Conservation (phyloP, 202 grass and related monocot species). For the Zizania palustris region DNA sequence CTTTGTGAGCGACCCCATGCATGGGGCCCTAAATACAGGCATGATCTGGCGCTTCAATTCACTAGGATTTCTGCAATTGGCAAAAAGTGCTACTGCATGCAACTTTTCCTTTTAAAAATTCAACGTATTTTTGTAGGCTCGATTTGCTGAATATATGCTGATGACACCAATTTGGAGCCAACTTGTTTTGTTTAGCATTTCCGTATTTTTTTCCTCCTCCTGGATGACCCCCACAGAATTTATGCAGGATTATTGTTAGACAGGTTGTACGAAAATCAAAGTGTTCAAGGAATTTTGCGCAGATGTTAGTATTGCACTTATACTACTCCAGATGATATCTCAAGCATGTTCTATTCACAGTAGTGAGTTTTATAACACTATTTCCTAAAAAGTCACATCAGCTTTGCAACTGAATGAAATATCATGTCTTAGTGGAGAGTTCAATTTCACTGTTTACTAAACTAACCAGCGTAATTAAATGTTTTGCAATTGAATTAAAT, state of each 20-base stretch:
- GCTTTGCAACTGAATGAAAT: too few relatives aligned
- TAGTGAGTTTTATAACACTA: too few relatives aligned
- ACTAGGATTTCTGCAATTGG: constrained; percentile 1
- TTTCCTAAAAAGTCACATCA: too few relatives aligned
- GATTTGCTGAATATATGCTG: constrained; percentile 45
- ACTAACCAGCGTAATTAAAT: too few relatives aligned
- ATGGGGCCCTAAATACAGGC: background rate
- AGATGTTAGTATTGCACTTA: constrained; percentile 34
- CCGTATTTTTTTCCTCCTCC: too few relatives aligned
- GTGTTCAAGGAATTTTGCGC: constrained; percentile 20
- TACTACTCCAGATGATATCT: background rate
- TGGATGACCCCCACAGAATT: background rate
- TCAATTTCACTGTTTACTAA: too few relatives aligned
- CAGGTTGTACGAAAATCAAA: constrained; percentile 37
- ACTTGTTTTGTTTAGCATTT: too few relatives aligned
- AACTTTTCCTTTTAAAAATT: background rate
- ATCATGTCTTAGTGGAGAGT: too few relatives aligned
- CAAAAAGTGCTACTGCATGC: constrained; percentile 4
- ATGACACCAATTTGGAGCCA: constrained; percentile 22
- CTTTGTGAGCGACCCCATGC: background rate
- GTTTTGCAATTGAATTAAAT: too few relatives aligned
- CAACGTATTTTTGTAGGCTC: background rate
- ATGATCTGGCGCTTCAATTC: background rate
- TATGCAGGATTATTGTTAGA: constrained; percentile 7
- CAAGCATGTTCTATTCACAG: too few relatives aligned